Base-by-base conservation (phyloP, 2,329 filamentous ascomycete genomes). In the Fusarium austroafricanum region DNA sequence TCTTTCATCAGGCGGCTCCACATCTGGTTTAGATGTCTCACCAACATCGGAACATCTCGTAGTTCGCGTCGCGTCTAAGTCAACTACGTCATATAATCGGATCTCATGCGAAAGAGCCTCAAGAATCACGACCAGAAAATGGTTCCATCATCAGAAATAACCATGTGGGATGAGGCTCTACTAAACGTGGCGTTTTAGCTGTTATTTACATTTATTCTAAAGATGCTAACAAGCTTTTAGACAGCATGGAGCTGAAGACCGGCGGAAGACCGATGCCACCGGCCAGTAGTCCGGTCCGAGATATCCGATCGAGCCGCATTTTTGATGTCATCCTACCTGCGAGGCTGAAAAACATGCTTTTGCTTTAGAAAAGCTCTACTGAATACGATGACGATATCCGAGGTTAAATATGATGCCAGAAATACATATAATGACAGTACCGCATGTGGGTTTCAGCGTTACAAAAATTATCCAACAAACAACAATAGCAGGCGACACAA, bases 241-340 rank as follows among this genome's bases (percentile, higher is more conserved):
- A n/a, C n/a, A n/a, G n/a, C n/a, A n/a, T n/a, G n/a, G n/a, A 4
- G 14, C 42, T 21, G n/a, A 42, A 4, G 7, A 4, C 23, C 47
- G 35, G 47, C 8, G 1, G 18, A 51, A 51, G n/a, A n/a, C 47
- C 47, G 47, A 43, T n/a, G 10, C n/a, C 10, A 35, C 47, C 47
- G 47, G 47, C 1, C 10, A 51, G 14, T 29, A 28, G 47, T 51
- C 47, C 47, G 47, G 21, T 51, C 47, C 47, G 47, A 51, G 47
- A 51, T 43, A 51, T 51, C 47, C 35, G 47, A 51, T 21, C n/a
- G 47, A 43, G 17, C 47, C 47, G 35, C 47, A 43, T n/a, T 29
- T 29, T 43, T 43, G 20, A 51, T 35, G 40, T 51, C 47, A 51
- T 51, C 1, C 1, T 3, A 14, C n/a, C 3, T 8, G 15, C 10